Conservation (phyloP, 345 rosid species). For the Citrus hindsii region DNA sequence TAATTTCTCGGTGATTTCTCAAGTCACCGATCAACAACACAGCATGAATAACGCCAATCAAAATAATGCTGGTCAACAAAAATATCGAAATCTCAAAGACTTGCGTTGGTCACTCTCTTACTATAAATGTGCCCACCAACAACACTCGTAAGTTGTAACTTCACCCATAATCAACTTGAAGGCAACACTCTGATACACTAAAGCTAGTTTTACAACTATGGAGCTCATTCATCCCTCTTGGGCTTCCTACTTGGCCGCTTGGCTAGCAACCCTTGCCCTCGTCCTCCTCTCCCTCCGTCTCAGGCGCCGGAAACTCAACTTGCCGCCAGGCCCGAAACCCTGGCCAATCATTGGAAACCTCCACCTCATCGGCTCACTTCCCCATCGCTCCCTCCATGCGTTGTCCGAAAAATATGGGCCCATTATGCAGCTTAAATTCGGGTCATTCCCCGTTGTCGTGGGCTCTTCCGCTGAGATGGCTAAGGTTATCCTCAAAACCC, state of each 20-base stretch:
- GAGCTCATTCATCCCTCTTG: slow-evolving; percentile 18
- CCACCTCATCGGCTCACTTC: slow-evolving; percentile 56
- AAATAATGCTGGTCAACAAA: neutral
- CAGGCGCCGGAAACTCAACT: slow-evolving; percentile 35
- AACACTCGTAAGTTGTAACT: neutral
- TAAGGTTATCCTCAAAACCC: slow-evolving; percentile 44
- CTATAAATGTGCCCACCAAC: slow-evolving; percentile 1
- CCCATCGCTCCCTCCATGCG: slow-evolving; percentile 55
- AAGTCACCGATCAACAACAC: neutral
- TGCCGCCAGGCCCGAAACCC: slow-evolving; percentile 58
- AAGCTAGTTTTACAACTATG: neutral
- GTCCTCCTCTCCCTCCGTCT: slow-evolving; percentile 32
- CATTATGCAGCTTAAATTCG: slow-evolving; percentile 33
- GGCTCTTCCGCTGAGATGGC: slow-evolving; percentile 19
- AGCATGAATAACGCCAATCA: neutral
- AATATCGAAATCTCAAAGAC: neutral
- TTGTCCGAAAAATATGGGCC: slow-evolving; percentile 61
- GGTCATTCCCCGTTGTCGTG: no score
- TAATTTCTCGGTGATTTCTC: neutral
- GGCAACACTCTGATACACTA: neutral
- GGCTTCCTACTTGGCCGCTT: slow-evolving; percentile 16
- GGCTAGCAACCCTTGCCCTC: slow-evolving; percentile 34
- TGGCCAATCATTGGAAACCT: slow-evolving; percentile 77
- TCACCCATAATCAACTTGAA: neutral
- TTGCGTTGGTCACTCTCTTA: neutral